Evolutionary conservation across 1,284 basidiomycete genomes (phyloP).

Genomic region (Moesziomyces sp.): DNA sequence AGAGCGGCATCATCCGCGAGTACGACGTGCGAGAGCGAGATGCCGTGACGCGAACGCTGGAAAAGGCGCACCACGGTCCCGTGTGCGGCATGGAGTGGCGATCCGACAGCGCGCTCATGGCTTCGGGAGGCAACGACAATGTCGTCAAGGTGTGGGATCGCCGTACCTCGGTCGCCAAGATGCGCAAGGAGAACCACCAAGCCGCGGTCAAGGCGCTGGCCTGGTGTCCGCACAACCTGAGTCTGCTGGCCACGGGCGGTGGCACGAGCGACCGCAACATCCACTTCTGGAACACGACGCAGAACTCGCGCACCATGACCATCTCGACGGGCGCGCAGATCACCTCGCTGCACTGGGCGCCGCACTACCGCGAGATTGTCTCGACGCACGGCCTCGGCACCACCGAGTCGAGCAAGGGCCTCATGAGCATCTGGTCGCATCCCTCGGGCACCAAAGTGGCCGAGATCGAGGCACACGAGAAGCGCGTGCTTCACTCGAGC

Average conservation of each 20-base stretch:
- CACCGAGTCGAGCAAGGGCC: slow-evolving; percentile 53
- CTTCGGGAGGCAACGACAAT: slow-evolving; percentile 97
- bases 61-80: slow-evolving; percentile 61
- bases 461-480: slow-evolving; percentile 65
- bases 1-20: slow-evolving; percentile 62
- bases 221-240: slow-evolving; percentile 97
- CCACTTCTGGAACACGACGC: slow-evolving; percentile 78
- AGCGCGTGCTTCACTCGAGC: slow-evolving; percentile 56
- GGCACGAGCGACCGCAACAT: slow-evolving; percentile 94
- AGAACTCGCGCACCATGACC: slow-evolving; percentile 60
- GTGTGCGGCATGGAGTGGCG: slow-evolving; percentile 66
- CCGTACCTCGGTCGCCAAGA: slow-evolving; percentile 85
- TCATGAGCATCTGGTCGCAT: slow-evolving; percentile 64
- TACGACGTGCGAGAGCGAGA: slow-evolving; percentile 64
- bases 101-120: slow-evolving; percentile 75
- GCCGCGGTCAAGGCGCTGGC: slow-evolving; percentile 76
- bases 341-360: slow-evolving; percentile 88
- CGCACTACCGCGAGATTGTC: slow-evolving; percentile 88
- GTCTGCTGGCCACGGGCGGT: slow-evolving; percentile 90
- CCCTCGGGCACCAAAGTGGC: slow-evolving; percentile 59
- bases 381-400: slow-evolving; percentile 81
- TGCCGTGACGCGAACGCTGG: slow-evolving; percentile 54
- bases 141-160: slow-evolving; percentile 93
- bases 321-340: slow-evolving; percentile 77
- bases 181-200: slow-evolving; percentile 79